Conservation (phyloP, 768 basidiomycete genomes). For the Suillus lakei region DNA sequence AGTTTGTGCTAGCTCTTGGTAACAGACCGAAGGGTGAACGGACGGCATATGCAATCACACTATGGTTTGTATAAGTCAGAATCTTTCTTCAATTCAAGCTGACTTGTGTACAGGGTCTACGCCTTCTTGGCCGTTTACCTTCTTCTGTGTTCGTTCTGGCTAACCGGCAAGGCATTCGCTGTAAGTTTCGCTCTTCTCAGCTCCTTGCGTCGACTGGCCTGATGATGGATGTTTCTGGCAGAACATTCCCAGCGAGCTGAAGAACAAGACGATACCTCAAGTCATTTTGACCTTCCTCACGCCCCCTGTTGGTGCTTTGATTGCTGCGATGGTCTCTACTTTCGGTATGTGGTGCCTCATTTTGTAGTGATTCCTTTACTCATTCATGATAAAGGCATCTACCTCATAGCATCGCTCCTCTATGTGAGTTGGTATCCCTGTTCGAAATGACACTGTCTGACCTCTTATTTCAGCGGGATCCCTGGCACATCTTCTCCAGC, state of each 20-base stretch:
- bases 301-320: constrained; percentile 78
- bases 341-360: constrained; percentile 57
- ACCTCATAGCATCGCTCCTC: constrained; percentile 82
- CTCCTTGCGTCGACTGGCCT: background rate
- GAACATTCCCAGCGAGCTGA: constrained; percentile 58
- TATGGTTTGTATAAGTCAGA: constrained; percentile 52
- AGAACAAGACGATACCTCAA: constrained; percentile 50
- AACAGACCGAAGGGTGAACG: constrained; percentile 92
- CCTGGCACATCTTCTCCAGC: constrained; percentile 97
- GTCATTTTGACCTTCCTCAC: constrained; percentile 68
- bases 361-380: constrained; percentile 11
- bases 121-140: constrained; percentile 85
- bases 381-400: constrained; percentile 57
- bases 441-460: constrained; percentile 13
- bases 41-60: constrained; percentile 66
- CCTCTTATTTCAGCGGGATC: constrained; percentile 70
- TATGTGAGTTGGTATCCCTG: constrained; percentile 58
- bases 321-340: constrained; percentile 88
- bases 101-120: constrained; percentile 64
- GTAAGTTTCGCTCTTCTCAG: constrained; percentile 42
- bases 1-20: constrained; percentile 76
- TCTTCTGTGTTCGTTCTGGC: constrained; percentile 83
- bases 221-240: constrained; percentile 26
- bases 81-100: constrained; percentile 10
- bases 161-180: constrained; percentile 80